Evolutionary conservation across 2,329 filamentous ascomycete species (phyloP), one percentile per base, ranked within the genome.

Genomic region (Gnomoniopsis sp.): DNA sequence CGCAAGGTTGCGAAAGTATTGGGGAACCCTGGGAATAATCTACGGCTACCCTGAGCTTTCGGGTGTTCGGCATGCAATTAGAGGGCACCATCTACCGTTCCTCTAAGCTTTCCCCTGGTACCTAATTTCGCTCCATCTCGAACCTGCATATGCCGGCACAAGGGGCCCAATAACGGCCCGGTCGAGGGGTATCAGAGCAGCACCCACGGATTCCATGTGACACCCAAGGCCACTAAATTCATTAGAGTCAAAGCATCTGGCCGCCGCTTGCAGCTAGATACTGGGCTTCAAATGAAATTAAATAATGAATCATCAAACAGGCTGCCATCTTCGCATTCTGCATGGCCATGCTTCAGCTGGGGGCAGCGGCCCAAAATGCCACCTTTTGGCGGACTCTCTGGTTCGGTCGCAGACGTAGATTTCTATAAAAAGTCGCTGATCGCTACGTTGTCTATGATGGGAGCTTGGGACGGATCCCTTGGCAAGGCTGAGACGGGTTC

Each of bases 61-160:
- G 52, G 52, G 11, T 54, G 52, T 47, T 54, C 52, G 52, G 52
- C 52, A 54, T 47, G 30, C 23, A 53, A 4, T 41, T 14, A 33
- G 17, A 15, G 10, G 8, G 22, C 26, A 33, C 3, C 15, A 22
- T n/a, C 26, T 4, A 17, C 36, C 52, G n/a, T 19, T 15, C 52
- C 52, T 43, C 23, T 21, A 43, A 33, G 47, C 47, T 46, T 22
- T 21, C 22, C 21, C 30, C 30, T 41, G 22, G 43, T 36, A 38
- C 48, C 47, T 54, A 47, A 54, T 54, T 54, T 54, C 34, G 41
- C 43, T 30, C 43, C 33, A 12, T 26, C 33, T 19, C 34, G 52
- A 48, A 48, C 52, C 52, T 54, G 52, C 52, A 54, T 54, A 47
- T 54, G 52, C 43, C 44, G 41, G 52, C 30, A 30, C 26, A 36